Base-by-base conservation (phyloP, 192 early-diverging fungal genomes). In the Coemansia guatemalensis region DNA sequence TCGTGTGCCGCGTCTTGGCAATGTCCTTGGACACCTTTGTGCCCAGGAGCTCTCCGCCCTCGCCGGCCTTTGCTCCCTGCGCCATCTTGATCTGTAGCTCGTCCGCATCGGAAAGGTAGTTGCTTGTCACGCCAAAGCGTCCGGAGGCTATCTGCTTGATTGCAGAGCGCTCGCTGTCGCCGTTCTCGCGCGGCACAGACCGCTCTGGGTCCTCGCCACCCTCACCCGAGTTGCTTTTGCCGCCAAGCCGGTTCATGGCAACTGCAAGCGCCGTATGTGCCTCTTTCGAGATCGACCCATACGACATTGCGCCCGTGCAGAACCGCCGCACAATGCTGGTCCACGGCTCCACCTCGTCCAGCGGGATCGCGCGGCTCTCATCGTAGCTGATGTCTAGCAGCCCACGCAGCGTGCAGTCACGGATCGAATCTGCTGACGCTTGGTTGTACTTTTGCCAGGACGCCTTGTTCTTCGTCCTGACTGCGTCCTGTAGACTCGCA, bases 21-120 rank as follows among this genome's bases (percentile, higher is more conserved):
- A 92, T 93, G 17, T 86, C 86, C 8, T 83, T 72, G 0, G 87
- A 90, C n/a, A 92, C 90, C 62, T 92, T 91, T 58, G 71, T 72
- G 21, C 90, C 89, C 26, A 83, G 82, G 58, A 86, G 74, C 82
- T 94, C 89, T 81, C 95, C 97, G 64, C 97, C 95, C 83, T 99
- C 95, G 53, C 97, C 97, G 18, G 97, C 94, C 82, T 97, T 99
- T 50, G 97, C 97, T 58, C 97, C 97, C 78, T 99, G 97, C 6
- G 97, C 97, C 89, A 99, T 93, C 86, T 99, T 99, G 87, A 99
- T 99, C 72, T 99, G 97, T 22, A 99, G 85, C 82, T 99, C 95
- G 62, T 99, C 93, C 3, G 95, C 87, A 71, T 99, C 94, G 2
- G 93, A 86, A 33, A 97, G 86, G 69, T 99, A 99, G 73, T 87